phyloP scores from a whole-genome alignment of 139 green algal genomes.

The Asterochloris erici region DNA sequence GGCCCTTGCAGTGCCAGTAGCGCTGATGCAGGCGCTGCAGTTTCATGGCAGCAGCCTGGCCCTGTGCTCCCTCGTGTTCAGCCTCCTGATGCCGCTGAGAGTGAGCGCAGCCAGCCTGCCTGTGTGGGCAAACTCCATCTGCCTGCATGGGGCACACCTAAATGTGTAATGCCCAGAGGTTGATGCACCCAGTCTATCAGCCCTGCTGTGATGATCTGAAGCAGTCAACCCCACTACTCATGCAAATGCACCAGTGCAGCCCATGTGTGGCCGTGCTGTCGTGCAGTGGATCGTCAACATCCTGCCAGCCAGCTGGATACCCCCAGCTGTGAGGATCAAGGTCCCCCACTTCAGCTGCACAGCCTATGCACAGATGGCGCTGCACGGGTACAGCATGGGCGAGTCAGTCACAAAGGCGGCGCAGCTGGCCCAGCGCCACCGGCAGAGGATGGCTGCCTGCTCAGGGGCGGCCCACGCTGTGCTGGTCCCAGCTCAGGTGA shows the following conservation, averaged over 20 bases:
- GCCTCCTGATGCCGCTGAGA: background rate
- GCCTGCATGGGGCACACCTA: background rate
- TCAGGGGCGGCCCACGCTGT: background rate
- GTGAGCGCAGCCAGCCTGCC: background rate
- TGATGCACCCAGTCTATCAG: no score
- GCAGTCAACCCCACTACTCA: no score
- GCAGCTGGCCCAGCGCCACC: slow-evolving; percentile 10
- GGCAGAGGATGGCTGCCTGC: background rate
- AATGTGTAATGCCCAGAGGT: no score
- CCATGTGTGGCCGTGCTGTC: background rate
- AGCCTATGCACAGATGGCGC: slow-evolving; percentile 13
- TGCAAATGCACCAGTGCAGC: background rate
- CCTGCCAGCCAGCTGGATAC: slow-evolving; percentile 5
- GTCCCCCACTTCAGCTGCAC: background rate
- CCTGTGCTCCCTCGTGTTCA: slow-evolving; percentile 1
- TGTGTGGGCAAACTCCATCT: background rate
- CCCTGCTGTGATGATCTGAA: no score
- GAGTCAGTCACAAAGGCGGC: background rate
- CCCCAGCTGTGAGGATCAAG: background rate
- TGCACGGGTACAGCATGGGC: slow-evolving; percentile 10
- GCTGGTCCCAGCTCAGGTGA: slow-evolving; percentile 10
- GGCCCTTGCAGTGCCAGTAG: slow-evolving; percentile 1
- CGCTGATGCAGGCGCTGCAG: slow-evolving; percentile 1
- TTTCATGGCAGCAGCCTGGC: slow-evolving; percentile 3
- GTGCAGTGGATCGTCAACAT: background rate